phyloP scores from a whole-genome alignment of 1,139 yeast genomes.

The Sporopachydermia cereana region DNA sequence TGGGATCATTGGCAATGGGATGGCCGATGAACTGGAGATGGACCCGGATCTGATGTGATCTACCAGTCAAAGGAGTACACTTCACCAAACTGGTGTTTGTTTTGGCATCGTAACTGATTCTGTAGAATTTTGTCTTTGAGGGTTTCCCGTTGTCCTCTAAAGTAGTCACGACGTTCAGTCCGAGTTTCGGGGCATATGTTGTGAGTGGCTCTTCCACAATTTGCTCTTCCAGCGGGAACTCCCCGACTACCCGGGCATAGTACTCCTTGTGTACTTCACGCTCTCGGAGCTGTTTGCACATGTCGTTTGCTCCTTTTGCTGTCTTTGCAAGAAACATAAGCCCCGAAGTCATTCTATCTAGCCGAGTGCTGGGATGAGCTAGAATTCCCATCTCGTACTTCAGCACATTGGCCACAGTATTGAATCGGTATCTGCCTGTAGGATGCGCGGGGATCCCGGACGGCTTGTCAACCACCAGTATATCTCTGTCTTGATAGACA shows the following conservation, averaged over 20 bases:
- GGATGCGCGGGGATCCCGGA: constrained; percentile 93
- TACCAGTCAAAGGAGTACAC: constrained; percentile 79
- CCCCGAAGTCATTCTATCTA: constrained; percentile 89
- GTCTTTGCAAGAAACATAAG: constrained; percentile 86
- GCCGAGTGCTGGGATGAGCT: constrained; percentile 83
- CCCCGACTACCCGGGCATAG: constrained; percentile 77
- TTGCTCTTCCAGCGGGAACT: constrained; percentile 44
- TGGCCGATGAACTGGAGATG: constrained; percentile 79
- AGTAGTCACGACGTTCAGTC: constrained; percentile 55
- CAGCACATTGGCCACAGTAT: constrained; percentile 74
- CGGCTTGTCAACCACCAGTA: constrained; percentile 86
- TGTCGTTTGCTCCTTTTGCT: constrained; percentile 65
- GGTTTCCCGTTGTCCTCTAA: constrained; percentile 41
- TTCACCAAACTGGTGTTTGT: constrained; percentile 57
- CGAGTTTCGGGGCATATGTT: constrained; percentile 69
- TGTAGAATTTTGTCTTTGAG: constrained; percentile 35
- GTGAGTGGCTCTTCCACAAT: constrained; percentile 35
- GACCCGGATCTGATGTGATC: constrained; percentile 91
- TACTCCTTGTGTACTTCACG: constrained; percentile 74
- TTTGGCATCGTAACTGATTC: constrained; percentile 49
- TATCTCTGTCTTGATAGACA: constrained; percentile 67
- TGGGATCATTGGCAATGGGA: constrained; percentile 93
- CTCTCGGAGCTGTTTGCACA: constrained; percentile 65
- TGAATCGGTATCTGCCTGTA: constrained; percentile 82
- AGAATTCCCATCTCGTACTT: constrained; percentile 50